Percentiles rank a stretch among this genome's conserved stretches.
Evolutionary conservation across 495 filamentous ascomycete species (phyloP).

Genomic region (Penicillium odoratum): DNA sequence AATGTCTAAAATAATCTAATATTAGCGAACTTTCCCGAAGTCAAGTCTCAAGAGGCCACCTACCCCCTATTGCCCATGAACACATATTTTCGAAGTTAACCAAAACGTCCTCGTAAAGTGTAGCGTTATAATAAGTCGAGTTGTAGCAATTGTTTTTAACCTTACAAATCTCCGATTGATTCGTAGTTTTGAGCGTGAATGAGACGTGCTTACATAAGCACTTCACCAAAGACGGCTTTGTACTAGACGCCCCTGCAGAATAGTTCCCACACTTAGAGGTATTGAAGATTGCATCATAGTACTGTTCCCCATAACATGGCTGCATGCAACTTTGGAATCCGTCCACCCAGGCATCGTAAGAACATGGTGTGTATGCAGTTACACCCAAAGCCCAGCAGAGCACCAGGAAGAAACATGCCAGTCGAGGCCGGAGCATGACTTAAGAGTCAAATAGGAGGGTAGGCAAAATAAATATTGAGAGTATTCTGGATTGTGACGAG

Average conservation of each 20-base stretch:
- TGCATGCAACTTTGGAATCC: conserved; percentile 3
- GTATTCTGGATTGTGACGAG: background rate
- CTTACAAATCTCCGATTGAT: background rate
- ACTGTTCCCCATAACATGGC: background rate
- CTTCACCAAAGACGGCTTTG: background rate
- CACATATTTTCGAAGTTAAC: background rate
- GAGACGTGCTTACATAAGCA: background rate
- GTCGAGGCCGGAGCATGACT: background rate
- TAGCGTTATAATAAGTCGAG: background rate
- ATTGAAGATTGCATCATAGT: background rate
- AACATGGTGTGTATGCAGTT: background rate
- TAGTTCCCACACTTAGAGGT: conserved; percentile 1
- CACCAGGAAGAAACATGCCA: background rate
- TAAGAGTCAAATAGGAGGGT: background rate
- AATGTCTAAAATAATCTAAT: background rate
- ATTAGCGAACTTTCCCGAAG: background rate
- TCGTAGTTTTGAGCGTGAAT: background rate
- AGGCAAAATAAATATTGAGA: background rate
- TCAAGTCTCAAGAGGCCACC: background rate
- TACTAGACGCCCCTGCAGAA: conserved; percentile 1
- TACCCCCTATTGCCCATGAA: background rate
- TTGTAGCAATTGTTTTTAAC: background rate
- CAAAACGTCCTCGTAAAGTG: background rate
- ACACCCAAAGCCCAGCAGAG: conserved; percentile 1
- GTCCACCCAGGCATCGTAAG: conserved; percentile 1